Base-by-base conservation (phyloP, 2,329 filamentous ascomycete genomes). In the Colletotrichum cordylinicola region DNA sequence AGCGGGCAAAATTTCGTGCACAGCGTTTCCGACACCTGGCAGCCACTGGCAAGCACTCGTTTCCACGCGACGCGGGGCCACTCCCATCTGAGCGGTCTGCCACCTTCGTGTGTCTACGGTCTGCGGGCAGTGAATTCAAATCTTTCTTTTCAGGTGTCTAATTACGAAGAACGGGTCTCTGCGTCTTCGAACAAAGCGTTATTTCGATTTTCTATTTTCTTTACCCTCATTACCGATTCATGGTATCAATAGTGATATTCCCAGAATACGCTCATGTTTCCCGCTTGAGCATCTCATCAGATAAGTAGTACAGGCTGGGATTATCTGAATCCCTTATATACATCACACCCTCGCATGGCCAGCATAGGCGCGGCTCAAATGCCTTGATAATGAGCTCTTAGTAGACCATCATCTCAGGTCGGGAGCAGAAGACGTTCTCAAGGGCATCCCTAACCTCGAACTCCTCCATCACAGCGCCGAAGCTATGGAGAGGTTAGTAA, bases 361-460 rank as follows among this genome's bases (percentile, higher is more conserved):
- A 31, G 48, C 10, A 31, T 4, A 52, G 37, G 33, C 29, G 13
- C 12, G 18, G 13, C 33, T 24, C 33, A 35, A 18, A 4, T 16
- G 15, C 29, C 67, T 33, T 52, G 16, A 35, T 31, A 29, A 56
- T 52, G 48, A 15, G 24, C 31, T 8, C 33, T 58, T 43, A 72
- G 35, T 75, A 76, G 13, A 58, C 39, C 74, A 76, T 76, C 72
- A 76, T 71, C 24, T 76, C 74, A 16, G 74, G 72, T 31, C 71
- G 66, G 29, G 74, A 75, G 39, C 90, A 92, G 78, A 95, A 88
- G 29, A 95, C 89, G 48, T 89, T 93, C 81, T 93, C 93, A 71
- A 98, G 84, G 27, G 95, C 95, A 85, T 98, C 96, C 66, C 90
- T 88, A 48, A 95, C 90, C 84, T 95, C 94, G 79, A 92, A 92